Base-by-base conservation (phyloP, 257 asterid species). In the Lithospermum erythrorhizon region DNA sequence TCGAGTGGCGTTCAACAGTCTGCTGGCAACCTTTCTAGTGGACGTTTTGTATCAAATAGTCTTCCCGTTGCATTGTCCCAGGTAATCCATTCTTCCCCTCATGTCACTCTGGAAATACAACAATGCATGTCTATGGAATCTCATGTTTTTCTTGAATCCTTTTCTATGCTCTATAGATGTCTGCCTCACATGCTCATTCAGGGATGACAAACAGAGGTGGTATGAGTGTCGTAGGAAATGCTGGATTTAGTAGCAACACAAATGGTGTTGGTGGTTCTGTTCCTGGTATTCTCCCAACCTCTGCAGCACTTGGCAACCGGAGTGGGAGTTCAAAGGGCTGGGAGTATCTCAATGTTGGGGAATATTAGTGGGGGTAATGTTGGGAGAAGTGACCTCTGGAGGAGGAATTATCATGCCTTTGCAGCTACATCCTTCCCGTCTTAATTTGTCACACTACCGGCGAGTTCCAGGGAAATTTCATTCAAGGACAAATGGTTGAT, bases 1-100 rank as follows among this genome's bases (percentile, higher is more conserved):
- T 78, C 96, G 16, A 84, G 94, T 66, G 96, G 90, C 74, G 83
- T 93, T 69, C 99, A 86, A 69, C 99, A 84, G 77, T 83, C 87
- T 64, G 72, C 82, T 66, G 82, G 87, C 59, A 83, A 81, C 79
- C 86, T 89, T 74, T 72, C 95, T 58, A 76, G 89, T 70, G 95
- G 95, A 49, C 82, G 99, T 60, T 93, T 82, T 84, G 81, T 91
- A 69, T 89, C 99, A 49, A 87, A 81, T 75, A 87, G 87, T 72
- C 82, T 83, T 63, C 95, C 95, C 0, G 90, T 79, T 72, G 88
- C 73, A 69, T 85, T 93, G 71, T 83, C 97, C 6, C 99, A 93
- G 95, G 99, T 84, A 66, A 19, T 67, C 59, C 58, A 69, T 55
- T 67, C 41, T 65, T 59, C 68, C 6, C 45, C 27, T 58, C 23